Percentiles rank a stretch among this genome's conserved stretches.
These are phyloP conservation scores for Euphrasia arctica DNA, from an alignment of 305 asterid species.

Conservation along the genomic window DNA sequence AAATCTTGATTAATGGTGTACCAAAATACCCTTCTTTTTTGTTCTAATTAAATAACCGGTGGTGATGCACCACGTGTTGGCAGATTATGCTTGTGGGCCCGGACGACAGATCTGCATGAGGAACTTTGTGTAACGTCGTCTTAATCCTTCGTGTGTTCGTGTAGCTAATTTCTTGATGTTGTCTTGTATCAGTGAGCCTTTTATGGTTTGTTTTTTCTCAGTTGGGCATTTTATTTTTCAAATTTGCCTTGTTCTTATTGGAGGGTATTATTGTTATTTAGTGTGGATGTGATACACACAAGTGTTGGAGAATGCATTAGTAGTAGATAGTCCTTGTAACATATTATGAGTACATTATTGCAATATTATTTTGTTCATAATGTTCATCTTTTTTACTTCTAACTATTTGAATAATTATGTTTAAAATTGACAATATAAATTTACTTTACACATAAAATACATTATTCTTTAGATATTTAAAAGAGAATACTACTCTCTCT, in stretches of 20 bases:
- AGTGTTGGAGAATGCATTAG: no score
- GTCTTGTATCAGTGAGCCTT: conserved; percentile 34
- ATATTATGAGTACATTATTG: no score
- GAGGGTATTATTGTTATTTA: neutral
- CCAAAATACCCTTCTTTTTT: neutral
- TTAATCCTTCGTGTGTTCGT: no score
- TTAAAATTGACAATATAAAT: no score
- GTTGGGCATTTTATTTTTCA: neutral
- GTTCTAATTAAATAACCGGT: neutral
- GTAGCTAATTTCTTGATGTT: neutral
- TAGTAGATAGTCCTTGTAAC: neutral
- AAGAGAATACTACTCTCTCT: no score
- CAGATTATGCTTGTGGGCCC: conserved; percentile 90
- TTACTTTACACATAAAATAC: no score
- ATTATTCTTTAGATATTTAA: no score
- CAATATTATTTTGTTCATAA: neutral
- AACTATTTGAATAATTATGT: no score
- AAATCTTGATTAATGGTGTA: neutral
- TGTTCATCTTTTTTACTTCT: no score
- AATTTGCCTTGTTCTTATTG: no score
- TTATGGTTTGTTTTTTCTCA: conserved; percentile 14
- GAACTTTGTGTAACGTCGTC: conserved; percentile 29
- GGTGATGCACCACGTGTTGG: conserved; percentile 7
- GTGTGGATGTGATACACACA: no score
- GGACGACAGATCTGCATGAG: conserved; percentile 57